Conservation (phyloP, 352 stramenopile species). For the Plasmopara halstedii region DNA sequence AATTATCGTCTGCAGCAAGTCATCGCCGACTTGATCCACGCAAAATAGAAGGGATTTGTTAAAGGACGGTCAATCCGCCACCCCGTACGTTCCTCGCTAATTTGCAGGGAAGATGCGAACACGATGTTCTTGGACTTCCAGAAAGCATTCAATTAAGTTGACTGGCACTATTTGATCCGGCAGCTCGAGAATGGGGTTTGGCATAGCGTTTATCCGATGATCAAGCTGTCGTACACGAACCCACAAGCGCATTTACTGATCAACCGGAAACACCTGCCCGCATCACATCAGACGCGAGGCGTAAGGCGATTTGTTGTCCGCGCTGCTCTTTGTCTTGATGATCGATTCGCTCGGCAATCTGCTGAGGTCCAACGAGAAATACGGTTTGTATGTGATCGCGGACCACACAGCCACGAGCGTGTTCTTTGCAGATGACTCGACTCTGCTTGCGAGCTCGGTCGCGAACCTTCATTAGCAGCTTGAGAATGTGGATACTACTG, state of each 20-base stretch:
- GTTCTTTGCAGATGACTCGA: not conserved
- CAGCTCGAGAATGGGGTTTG: too few species aligned
- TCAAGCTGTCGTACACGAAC: too few species aligned
- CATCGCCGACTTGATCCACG: not conserved
- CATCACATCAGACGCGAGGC: not conserved
- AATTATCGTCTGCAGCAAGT: not conserved
- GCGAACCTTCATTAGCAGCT: not conserved
- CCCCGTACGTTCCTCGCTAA: not conserved
- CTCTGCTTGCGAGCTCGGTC: not conserved
- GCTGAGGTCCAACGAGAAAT: not conserved
- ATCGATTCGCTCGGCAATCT: not conserved
- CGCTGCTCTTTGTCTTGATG: not conserved
- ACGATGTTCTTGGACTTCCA: not conserved
- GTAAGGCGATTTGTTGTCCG: not conserved
- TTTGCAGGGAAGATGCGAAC: not conserved
- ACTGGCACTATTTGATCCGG: too few species aligned
- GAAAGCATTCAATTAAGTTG: not conserved
- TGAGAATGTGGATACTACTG: not conserved
- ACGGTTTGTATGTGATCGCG: not conserved
- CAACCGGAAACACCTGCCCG: too few species aligned
- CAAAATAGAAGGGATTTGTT: not conserved
- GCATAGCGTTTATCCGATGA: too few species aligned
- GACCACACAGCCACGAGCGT: not conserved
- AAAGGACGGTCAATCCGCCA: not conserved
- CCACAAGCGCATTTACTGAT: too few species aligned